These are phyloP conservation scores for Vachellia pachyceras DNA, from an alignment of 306 rosid species.

Conservation along the genomic window DNA sequence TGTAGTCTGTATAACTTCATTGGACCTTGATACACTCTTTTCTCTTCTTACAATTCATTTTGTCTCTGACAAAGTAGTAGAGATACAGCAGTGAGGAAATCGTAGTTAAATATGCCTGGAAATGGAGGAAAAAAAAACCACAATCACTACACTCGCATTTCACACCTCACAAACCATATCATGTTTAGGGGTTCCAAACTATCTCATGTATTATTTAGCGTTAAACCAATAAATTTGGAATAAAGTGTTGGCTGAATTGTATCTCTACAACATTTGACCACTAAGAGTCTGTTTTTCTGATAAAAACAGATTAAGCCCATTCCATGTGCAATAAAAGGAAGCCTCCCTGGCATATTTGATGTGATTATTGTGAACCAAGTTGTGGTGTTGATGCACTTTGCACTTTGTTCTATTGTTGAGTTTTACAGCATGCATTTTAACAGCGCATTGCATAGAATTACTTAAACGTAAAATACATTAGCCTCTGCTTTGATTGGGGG, in stretches of 20 bases:
- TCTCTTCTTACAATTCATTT: background rate
- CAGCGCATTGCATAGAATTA: background rate
- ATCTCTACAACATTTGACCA: constrained; percentile 22
- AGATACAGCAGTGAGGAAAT: constrained; percentile 19
- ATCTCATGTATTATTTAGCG: background rate
- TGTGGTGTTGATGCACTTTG: constrained; percentile 15
- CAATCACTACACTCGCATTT: background rate
- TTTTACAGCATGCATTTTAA: constrained; percentile 29
- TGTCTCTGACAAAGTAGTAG: constrained; percentile 8
- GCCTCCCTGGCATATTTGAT: constrained; percentile 25
- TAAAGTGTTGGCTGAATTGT: constrained; percentile 30
- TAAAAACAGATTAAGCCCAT: constrained; percentile 1
- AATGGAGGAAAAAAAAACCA: constrained; percentile 14
- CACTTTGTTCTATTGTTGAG: constrained; percentile 17
- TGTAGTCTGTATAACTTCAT: constrained; percentile 20
- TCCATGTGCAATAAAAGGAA: constrained; percentile 32
- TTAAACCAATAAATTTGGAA: constrained; percentile 19
- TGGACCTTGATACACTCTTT: constrained; percentile 12
- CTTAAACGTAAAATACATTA: constrained; percentile 15
- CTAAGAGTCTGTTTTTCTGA: constrained; percentile 16
- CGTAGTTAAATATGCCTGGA: constrained; percentile 15
- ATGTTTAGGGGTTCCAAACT: constrained; percentile 16
- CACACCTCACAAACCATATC: background rate
- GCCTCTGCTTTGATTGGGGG: constrained; percentile 10
- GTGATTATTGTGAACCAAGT: background rate